Base-by-base conservation (phyloP, 225 moss, liverwort and hornwort species). In the Physcomitrium patens region DNA sequence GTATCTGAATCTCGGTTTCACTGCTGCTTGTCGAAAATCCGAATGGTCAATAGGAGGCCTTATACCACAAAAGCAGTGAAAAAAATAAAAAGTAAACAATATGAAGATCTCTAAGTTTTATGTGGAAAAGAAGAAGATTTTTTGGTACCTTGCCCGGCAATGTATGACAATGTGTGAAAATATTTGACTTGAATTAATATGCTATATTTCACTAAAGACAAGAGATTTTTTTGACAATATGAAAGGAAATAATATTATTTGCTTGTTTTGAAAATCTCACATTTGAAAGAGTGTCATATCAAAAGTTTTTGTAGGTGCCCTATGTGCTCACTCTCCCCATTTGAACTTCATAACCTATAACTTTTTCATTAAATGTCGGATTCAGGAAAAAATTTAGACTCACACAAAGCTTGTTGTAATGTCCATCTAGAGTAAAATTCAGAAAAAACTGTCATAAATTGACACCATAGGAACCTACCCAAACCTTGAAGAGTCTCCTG, bases 71-170 rank as follows among this genome's bases (percentile, higher is more conserved):
- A 7, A 43, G 42, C 9, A 20, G 13, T 70, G 3, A 14, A 24
- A 70, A 70, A 70, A 57, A 70, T 71, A 7, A 49, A 49, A 71
- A 11, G 60, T 17, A 7, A 71, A 31, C 24, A 49, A 48, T 8
- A 60, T 17, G 9, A 60, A 60, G 17, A 71, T 71, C 71, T 60
- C 48, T 46, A 71, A 31, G 18, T 42, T 28, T 48, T 71, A 60
- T 71, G 71, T 71, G 26, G 28, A 60, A 47, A 48, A 10, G 13
- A 71, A 60, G 27, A 60, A 60, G 27, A n/a, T 8, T 60, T 60
- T 60, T 71, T 71, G 46, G 71, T 18, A n/a, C 48, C 60, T 71
- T 71, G 67, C 20, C 41, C 42, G 10, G 31, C 6, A 70, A 58
- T 58, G 70, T 58, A 23, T 20, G 57, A 70, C 12, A 70, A 57